These are phyloP conservation scores for Chlamydomonas sp. DNA, from an alignment of 139 green algal species.

Conservation along the genomic window DNA sequence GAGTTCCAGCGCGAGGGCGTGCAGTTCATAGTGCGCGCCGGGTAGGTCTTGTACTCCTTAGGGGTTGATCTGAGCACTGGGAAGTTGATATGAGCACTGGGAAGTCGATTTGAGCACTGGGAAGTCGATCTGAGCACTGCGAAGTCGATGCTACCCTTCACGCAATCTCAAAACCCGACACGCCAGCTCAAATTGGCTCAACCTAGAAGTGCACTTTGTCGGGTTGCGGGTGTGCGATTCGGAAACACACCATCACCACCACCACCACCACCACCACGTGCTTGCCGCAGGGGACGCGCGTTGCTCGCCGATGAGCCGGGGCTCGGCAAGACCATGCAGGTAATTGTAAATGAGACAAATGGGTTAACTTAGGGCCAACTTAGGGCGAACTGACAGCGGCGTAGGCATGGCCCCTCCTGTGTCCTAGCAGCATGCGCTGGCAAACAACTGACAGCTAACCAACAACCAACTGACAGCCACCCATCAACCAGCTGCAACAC, in stretches of 20 bases:
- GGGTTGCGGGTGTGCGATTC: not conserved
- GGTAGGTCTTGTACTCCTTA: not conserved
- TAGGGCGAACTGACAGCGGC: no score
- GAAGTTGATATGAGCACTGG: not conserved
- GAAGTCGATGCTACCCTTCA: not conserved
- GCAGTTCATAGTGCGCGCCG: conserved; percentile 11
- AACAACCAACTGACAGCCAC: no score
- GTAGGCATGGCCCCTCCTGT: no score
- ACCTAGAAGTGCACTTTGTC: no score
- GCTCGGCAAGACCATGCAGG: conserved; percentile 42
- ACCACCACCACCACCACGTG: no score
- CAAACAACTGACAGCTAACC: no score
- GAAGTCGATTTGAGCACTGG: not conserved
- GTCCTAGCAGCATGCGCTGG: not conserved
- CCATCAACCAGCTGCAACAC: not conserved
- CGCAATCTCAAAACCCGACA: not conserved
- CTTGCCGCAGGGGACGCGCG: not conserved
- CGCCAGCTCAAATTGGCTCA: no score
- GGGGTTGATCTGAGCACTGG: not conserved
- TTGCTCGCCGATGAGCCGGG: conserved; percentile 35
- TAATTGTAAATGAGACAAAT: not conserved
- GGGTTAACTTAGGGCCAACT: not conserved
- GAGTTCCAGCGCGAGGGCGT: conserved; percentile 11
- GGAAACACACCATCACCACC: no score
- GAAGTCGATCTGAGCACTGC: not conserved